Base-by-base conservation (phyloP, 2,329 filamentous ascomycete genomes). In the Alternaria gansuensis region DNA sequence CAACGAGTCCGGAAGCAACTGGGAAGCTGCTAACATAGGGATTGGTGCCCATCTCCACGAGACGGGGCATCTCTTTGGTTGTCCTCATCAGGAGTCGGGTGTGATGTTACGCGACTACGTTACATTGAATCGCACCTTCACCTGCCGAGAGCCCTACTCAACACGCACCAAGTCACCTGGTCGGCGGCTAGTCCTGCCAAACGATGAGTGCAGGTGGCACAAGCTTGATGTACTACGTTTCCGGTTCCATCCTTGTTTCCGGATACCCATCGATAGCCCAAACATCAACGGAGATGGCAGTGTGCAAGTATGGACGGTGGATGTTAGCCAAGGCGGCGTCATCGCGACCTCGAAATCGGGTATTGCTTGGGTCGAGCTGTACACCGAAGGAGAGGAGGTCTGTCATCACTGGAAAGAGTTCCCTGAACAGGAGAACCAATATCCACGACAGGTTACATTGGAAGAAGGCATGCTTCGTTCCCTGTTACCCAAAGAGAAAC, bases 1-100 rank as follows among this genome's bases (percentile, higher is more conserved):
- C 75, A 90, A 90, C 67, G 91, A 97, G 66, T 89, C 89, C 6
- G 93, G 93, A 24, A 96, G 91, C 73, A 95, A 88, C 45, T 98
- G 94, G 94, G 94, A 98, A 76, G 88, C 93, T n/a, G 93, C 92
- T 26, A 96, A 94, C 68, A 90, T 97, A 60, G 93, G 93, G 29
- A 96, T 98, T 64, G 94, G 94, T 7, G 93, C 92, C 9, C 94
- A 98, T 77, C 78, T 98, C 46, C 94, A 96, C 76, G 93, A 97
- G 78, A 90, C 90, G 0, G 94, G 94, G 3, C 94, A 96, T 78
- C 78, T 97, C 23, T 90, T 98, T 66, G 94, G 94, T 49, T 96
- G 92, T 66, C 92, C 92, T 9, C 91, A 96, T 73, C 92, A 96
- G 73, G 92, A 95, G 72, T 90, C 82, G 28, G 94, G 95, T n/a